Percentiles rank a stretch among this genome's conserved stretches.
phyloP scores from a whole-genome alignment of 2,329 filamentous ascomycete genomes.

The Paecilomyces sp. region DNA sequence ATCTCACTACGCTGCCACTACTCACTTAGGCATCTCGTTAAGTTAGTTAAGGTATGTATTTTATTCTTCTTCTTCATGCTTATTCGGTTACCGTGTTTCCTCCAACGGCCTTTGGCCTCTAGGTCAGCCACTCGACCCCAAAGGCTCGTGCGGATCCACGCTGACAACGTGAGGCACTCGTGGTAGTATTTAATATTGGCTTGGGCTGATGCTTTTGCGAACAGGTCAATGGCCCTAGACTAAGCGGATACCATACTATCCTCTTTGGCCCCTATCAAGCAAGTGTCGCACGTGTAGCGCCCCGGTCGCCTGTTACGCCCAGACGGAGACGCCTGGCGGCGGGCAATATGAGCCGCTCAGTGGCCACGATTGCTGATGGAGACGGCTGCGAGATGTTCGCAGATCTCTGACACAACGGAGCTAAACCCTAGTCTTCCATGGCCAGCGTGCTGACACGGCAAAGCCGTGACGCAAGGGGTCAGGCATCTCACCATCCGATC shows the following conservation, averaged over 20 bases:
- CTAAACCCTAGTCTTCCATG: background rate
- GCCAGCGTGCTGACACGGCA: background rate
- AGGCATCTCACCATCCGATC: background rate
- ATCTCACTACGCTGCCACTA: background rate
- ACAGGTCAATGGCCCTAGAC: background rate
- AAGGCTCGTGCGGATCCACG: background rate
- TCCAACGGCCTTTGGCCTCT: background rate
- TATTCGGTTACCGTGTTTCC: too few species aligned
- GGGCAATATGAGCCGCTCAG: background rate
- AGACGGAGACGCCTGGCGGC: background rate
- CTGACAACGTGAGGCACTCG: background rate
- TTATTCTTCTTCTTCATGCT: too few species aligned
- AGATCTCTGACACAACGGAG: background rate
- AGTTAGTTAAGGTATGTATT: too few species aligned
- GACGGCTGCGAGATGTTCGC: background rate
- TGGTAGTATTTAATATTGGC: background rate
- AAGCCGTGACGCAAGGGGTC: background rate
- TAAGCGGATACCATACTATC: background rate
- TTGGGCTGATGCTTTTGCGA: background rate
- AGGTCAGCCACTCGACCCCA: background rate
- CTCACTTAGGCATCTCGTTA: too few species aligned
- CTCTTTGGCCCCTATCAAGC: background rate
- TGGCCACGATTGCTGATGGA: background rate
- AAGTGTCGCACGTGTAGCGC: background rate
- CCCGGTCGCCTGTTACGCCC: background rate